Conservation (phyloP, 495 filamentous ascomycete genomes). For the Daldinia loculata region DNA sequence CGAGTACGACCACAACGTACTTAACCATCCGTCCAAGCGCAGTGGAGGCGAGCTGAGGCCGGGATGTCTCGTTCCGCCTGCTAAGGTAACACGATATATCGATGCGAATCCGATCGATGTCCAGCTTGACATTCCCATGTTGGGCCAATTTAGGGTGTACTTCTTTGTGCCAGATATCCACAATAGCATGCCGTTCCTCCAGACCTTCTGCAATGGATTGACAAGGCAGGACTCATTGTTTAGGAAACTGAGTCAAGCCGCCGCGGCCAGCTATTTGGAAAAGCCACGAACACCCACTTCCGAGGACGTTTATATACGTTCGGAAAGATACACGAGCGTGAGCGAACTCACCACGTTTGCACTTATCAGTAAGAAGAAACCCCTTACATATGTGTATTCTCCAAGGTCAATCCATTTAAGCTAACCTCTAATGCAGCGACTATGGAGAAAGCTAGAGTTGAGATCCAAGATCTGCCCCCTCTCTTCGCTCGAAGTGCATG, state of each 20-base stretch:
- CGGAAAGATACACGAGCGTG: conserved; percentile 67
- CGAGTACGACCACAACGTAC: conserved; percentile 65
- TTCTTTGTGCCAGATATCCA: conserved; percentile 67
- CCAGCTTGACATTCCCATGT: conserved; percentile 74
- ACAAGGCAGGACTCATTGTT: conserved; percentile 55
- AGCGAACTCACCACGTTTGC: conserved; percentile 68
- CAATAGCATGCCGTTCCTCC: conserved; percentile 61
- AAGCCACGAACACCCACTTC: conserved; percentile 58
- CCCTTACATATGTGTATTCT: not conserved
- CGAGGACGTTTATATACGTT: conserved; percentile 66
- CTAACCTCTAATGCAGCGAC: conserved; percentile 54
- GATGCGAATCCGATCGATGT: conserved; percentile 77
- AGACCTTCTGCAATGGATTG: conserved; percentile 59
- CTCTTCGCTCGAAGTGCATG: conserved; percentile 68
- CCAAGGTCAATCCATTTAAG: not conserved
- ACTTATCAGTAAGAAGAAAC: conserved; percentile 54
- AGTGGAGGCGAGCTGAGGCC: conserved; percentile 59
- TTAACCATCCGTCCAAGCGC: conserved; percentile 57
- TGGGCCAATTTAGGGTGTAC: conserved; percentile 75
- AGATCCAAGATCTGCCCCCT: conserved; percentile 67
- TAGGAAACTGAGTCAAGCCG: conserved; percentile 56
- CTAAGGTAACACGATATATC: conserved; percentile 71
- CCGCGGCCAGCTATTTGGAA: conserved; percentile 62
- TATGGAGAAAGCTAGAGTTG: conserved; percentile 64
- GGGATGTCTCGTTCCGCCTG: conserved; percentile 68